These are phyloP conservation scores for Erodium trifolium DNA, from an alignment of 441 rosid species.

Conservation along the genomic window DNA sequence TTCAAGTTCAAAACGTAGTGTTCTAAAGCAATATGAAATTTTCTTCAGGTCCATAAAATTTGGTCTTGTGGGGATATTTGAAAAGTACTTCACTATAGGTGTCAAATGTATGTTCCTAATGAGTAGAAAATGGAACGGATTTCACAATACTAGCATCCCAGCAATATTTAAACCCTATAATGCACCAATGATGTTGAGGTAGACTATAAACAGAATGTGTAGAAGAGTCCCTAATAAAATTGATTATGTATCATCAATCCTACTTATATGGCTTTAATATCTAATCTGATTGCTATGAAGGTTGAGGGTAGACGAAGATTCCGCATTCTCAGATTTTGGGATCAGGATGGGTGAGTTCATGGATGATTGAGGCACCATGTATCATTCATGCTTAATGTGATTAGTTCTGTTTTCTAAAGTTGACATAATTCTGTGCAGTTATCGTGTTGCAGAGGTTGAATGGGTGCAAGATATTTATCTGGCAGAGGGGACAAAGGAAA, in stretches of 20 bases:
- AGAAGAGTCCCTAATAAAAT: not conserved
- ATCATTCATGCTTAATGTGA: not conserved
- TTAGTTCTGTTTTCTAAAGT: slow-evolving; percentile 8
- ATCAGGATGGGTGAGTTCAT: slow-evolving; percentile 90
- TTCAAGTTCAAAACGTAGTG: not conserved
- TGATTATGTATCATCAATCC: not conserved
- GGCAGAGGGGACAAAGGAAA: slow-evolving; percentile 39
- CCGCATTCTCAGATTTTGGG: slow-evolving; percentile 60
- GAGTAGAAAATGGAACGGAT: not conserved
- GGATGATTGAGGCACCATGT: slow-evolving; percentile 9
- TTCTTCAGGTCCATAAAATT: not conserved
- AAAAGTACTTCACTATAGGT: not conserved
- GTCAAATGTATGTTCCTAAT: not conserved
- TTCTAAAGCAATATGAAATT: not conserved
- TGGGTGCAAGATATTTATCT: slow-evolving; percentile 63
- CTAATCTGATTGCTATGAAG: slow-evolving; percentile 29
- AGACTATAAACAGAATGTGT: not conserved
- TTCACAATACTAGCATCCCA: not conserved
- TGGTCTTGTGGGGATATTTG: not conserved
- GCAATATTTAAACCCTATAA: not conserved
- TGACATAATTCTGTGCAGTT: slow-evolving; percentile 35
- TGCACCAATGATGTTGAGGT: not conserved
- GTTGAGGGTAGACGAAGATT: slow-evolving; percentile 85
- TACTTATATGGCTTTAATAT: not conserved
- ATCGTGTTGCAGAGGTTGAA: slow-evolving; percentile 87